These are phyloP conservation scores for Coemansia sp. DNA, from an alignment of 192 early-diverging fungal species.

Conservation along the genomic window DNA sequence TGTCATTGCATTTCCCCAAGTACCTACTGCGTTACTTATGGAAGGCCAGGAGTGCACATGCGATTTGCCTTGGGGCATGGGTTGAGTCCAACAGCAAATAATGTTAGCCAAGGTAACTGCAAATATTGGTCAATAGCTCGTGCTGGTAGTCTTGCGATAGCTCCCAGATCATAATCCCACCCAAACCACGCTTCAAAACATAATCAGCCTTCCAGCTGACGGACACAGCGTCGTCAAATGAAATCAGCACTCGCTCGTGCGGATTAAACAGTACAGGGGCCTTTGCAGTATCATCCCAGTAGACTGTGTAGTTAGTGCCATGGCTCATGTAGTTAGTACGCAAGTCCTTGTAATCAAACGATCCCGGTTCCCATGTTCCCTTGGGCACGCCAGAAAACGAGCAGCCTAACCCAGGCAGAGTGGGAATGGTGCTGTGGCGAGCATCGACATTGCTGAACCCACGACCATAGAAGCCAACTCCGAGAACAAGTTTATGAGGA, in stretches of 20 bases:
- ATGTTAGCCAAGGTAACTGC: constrained; percentile 47
- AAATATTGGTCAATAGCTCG: constrained; percentile 51
- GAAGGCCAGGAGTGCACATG: background rate
- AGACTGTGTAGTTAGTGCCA: constrained; percentile 58
- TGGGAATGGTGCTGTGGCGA: constrained; percentile 30
- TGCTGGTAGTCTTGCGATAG: constrained; percentile 51
- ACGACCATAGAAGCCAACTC: constrained; percentile 90
- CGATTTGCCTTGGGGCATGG: background rate
- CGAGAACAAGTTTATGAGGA: constrained; percentile 81
- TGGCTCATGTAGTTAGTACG: constrained; percentile 48
- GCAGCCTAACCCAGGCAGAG: constrained; percentile 57
- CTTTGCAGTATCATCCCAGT: constrained; percentile 74
- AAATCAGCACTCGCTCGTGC: constrained; percentile 65
- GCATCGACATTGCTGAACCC: constrained; percentile 81
- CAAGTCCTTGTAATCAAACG: constrained; percentile 86
- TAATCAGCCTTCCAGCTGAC: constrained; percentile 69
- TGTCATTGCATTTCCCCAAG: background rate
- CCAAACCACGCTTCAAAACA: constrained; percentile 56
- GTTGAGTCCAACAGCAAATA: background rate
- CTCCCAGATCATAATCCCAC: constrained; percentile 85
- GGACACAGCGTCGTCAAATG: constrained; percentile 75
- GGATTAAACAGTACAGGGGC: constrained; percentile 83
- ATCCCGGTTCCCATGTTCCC: constrained; percentile 88
- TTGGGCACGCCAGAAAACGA: constrained; percentile 69
- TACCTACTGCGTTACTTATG: background rate